Percentiles rank a stretch among this genome's conserved stretches.
Conservation (phyloP, 768 basidiomycete species). For the Phylloporus scabripes region DNA sequence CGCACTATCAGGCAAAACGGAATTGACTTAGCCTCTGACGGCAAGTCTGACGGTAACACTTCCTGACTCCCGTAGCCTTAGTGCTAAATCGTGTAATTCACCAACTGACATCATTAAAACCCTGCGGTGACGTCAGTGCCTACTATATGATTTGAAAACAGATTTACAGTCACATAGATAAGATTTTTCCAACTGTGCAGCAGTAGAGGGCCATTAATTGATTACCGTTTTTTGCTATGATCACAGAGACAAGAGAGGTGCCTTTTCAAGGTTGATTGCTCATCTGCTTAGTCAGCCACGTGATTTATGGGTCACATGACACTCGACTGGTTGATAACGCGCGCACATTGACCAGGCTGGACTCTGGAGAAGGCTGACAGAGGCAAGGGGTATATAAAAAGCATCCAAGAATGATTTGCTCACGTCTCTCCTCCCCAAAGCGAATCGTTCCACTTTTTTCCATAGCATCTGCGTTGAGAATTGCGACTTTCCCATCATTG, state of each 20-base stretch:
- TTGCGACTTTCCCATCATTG: slow-evolving; percentile 3
- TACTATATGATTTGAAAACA: neutral
- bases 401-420: slow-evolving; percentile 12
- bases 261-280: no score
- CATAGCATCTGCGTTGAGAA: slow-evolving; percentile 11
- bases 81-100: neutral
- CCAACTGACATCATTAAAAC: neutral
- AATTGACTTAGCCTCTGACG: neutral
- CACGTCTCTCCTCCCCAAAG: slow-evolving; percentile 7
- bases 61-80: no score
- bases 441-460: slow-evolving; percentile 6
- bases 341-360: neutral
- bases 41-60: no score
- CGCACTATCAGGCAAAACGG: neutral
- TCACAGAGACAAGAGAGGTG: no score
- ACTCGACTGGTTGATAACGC: neutral
- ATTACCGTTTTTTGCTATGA: neutral
- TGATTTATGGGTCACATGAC: slow-evolving; percentile 12
- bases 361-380: slow-evolving; percentile 18
- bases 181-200: neutral
- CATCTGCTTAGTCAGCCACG: neutral
- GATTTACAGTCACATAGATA: neutral
- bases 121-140: neutral
- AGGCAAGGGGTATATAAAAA: slow-evolving; percentile 14
- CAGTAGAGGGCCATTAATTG: neutral